A percentile compares a stretch with the other conserved stretches of the same genome.
phyloP scores from a whole-genome alignment of 441 rosid genomes.

The Gossypium laxum region DNA sequence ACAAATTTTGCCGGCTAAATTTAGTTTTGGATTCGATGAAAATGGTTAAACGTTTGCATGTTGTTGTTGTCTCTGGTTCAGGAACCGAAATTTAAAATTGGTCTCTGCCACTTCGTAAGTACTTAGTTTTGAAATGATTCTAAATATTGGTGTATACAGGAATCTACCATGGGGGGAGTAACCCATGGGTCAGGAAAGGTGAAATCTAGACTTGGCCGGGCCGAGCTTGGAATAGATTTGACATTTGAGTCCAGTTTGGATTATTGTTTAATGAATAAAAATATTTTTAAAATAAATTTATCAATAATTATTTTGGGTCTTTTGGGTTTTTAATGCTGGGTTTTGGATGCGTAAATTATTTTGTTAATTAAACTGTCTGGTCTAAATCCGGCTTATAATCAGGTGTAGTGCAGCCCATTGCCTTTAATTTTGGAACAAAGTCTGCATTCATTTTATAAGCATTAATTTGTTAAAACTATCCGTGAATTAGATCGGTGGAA shows the following conservation, averaged over 20 bases:
- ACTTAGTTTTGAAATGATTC: slow-evolving; percentile 1
- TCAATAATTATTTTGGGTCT: neutral
- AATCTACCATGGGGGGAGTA: neutral
- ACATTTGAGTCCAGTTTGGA: neutral
- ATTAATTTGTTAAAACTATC: neutral
- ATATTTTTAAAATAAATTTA: neutral
- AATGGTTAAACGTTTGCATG: neutral
- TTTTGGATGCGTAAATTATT: neutral
- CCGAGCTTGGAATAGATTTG: neutral
- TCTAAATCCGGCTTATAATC: neutral
- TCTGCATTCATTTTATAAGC: neutral
- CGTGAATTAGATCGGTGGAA: neutral
- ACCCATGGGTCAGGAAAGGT: neutral
- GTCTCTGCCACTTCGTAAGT: slow-evolving; percentile 5
- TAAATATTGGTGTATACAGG: neutral
- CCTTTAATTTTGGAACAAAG: neutral
- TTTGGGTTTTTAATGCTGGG: neutral
- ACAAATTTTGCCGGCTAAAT: neutral
- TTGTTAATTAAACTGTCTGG: neutral
- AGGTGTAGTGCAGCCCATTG: neutral
- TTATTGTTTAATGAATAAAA: neutral
- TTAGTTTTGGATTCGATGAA: slow-evolving; percentile 14
- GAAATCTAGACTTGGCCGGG: neutral
- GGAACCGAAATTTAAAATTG: slow-evolving; percentile 8
- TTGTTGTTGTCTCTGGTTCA: slow-evolving; percentile 3